phyloP scores from a whole-genome alignment of 352 stramenopile genomes.

The Phytopythium montanum region DNA sequence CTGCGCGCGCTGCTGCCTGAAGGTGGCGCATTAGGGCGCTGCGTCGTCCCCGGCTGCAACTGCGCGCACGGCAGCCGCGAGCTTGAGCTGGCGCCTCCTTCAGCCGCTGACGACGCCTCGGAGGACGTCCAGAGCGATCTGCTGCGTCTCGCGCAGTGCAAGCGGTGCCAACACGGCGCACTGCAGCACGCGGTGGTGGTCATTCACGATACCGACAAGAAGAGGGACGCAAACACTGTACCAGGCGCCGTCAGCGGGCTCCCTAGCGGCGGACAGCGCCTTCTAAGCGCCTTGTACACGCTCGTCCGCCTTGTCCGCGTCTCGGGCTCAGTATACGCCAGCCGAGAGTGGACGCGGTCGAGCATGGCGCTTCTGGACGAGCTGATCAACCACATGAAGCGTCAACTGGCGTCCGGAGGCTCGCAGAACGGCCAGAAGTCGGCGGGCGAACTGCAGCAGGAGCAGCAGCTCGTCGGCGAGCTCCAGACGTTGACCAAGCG shows the following conservation, averaged over 20 bases:
- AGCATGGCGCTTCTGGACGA: constrained; percentile 39
- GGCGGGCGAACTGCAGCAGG: constrained; percentile 37
- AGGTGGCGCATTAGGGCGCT: constrained; percentile 38
- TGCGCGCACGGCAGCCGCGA: constrained; percentile 44
- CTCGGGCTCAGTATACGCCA: constrained; percentile 47
- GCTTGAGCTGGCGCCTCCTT: constrained; percentile 14
- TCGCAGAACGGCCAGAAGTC: constrained; percentile 72
- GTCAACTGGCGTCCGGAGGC: constrained; percentile 45
- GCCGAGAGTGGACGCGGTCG: constrained; percentile 59
- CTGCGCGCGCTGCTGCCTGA: constrained; percentile 56
- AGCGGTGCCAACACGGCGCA: constrained; percentile 65
- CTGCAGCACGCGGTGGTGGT: constrained; percentile 59
- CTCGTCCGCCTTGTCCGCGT: constrained; percentile 56
- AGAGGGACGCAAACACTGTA: background rate
- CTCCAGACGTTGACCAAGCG: constrained; percentile 49
- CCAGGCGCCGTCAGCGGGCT: constrained; percentile 2
- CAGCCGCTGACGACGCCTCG: background rate
- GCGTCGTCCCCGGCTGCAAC: constrained; percentile 59
- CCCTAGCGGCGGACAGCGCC: constrained; percentile 53
- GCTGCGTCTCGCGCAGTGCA: constrained; percentile 36
- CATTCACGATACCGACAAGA: constrained; percentile 27
- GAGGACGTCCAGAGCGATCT: constrained; percentile 12
- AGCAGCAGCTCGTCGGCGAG: constrained; percentile 50
- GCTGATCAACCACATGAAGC: constrained; percentile 46
- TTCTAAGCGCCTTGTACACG: constrained; percentile 55